Evolutionary conservation across 2,329 filamentous ascomycete species (phyloP).

Genomic region (Exophiala alcalophila): DNA sequence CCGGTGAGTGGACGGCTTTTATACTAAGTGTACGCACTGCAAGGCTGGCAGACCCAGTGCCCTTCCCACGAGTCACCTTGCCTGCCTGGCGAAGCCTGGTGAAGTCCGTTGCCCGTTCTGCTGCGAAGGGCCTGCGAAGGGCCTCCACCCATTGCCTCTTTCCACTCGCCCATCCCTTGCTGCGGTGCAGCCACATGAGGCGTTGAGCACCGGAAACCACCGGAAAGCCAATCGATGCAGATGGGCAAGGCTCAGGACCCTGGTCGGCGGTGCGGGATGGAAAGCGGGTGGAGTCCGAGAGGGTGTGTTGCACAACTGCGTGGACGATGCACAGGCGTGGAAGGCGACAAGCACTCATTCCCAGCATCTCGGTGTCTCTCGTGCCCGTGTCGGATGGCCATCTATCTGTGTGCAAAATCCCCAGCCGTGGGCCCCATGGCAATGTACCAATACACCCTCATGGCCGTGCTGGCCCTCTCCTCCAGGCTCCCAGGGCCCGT

Average conservation of each 20-base stretch:
- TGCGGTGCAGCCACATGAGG: conserved; percentile 25
- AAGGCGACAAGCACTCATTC: conserved; percentile 6
- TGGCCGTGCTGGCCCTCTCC: too few species aligned
- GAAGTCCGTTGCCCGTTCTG: too few species aligned
- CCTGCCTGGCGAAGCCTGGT: too few species aligned
- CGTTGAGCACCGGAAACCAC: conserved; percentile 15
- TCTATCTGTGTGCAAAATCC: conserved; percentile 9
- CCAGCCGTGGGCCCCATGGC: conserved; percentile 9
- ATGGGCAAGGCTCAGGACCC: conserved; percentile 11
- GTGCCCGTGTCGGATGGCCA: conserved; percentile 17
- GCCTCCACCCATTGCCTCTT: too few species aligned
- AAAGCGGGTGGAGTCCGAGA: conserved; percentile 11
- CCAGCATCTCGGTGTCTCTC: conserved; percentile 14
- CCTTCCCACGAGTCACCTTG: too few species aligned
- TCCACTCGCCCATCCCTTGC: conserved; percentile 6
- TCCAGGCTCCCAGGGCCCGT: too few species aligned
- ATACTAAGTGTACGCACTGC: conserved; percentile 19
- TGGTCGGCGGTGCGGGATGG: conserved; percentile 10
- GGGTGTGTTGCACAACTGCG: conserved; percentile 7
- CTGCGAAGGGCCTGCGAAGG: too few species aligned
- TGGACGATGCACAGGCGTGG: neutral
- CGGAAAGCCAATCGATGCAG: conserved; percentile 19
- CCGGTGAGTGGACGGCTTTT: conserved; percentile 4
- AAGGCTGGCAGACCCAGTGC: conserved; percentile 11
- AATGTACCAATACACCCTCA: conserved; percentile 22